These are phyloP conservation scores for Solanum paucissectum DNA, from an alignment of 257 asterid genomes.

Conservation along the genomic window DNA sequence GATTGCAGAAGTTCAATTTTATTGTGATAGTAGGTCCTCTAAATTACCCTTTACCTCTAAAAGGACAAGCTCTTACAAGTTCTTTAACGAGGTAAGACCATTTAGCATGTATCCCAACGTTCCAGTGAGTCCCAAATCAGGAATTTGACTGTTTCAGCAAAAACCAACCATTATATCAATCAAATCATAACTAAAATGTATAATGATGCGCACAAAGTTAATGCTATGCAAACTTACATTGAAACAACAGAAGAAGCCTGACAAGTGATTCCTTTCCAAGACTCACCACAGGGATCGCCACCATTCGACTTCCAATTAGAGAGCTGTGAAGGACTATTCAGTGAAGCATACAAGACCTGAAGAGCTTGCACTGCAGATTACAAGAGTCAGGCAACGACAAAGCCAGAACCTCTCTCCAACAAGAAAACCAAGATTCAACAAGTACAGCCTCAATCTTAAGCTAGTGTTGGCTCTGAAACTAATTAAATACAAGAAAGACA, in stretches of 20 bases:
- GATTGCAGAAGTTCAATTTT: neutral
- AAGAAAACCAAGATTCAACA: neutral
- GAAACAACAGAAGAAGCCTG: slow-evolving; percentile 72
- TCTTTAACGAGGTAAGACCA: slow-evolving; percentile 59
- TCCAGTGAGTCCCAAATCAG: slow-evolving; percentile 80
- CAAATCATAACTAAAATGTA: neutral
- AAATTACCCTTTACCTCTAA: neutral
- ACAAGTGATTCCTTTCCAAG: slow-evolving; percentile 83
- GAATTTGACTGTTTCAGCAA: slow-evolving; percentile 48
- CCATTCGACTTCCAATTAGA: slow-evolving; percentile 78
- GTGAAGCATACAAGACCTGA: slow-evolving; percentile 66
- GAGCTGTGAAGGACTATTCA: slow-evolving; percentile 71
- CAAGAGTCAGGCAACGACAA: neutral
- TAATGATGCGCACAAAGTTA: neutral
- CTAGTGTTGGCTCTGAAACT: neutral
- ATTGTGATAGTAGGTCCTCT: neutral
- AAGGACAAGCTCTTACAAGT: slow-evolving; percentile 44
- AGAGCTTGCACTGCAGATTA: slow-evolving; percentile 71
- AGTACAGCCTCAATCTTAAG: neutral
- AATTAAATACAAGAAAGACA: neutral
- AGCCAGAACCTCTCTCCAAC: neutral
- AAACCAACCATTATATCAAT: slow-evolving; percentile 7
- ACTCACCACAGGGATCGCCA: slow-evolving; percentile 94
- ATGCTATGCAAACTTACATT: slow-evolving; percentile 40
- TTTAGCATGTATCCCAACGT: slow-evolving; percentile 79